Base-by-base conservation (phyloP, 192 early-diverging fungal species). In the Gamsiella multidivaricata region DNA sequence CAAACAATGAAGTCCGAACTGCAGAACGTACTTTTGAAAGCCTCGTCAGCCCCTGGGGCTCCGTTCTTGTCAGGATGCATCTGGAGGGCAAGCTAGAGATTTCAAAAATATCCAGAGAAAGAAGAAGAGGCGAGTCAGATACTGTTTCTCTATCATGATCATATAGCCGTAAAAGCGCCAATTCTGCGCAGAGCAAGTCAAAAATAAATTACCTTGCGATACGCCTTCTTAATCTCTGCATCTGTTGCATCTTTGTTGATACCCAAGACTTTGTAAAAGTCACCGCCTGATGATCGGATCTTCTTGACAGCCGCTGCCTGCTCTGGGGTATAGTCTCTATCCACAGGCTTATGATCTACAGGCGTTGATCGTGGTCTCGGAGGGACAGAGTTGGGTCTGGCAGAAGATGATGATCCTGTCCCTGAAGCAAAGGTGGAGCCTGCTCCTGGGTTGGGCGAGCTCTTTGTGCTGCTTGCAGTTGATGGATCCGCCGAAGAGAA, bases 11-110 rank as follows among this genome's bases (percentile, higher is more conserved):
- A 65, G 31, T n/a, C 39, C 45, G n/a, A 46, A 18, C 32, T 18
- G 26, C 18, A 11, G 46, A 20, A 71, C 82, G 39, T 81, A 93
- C 92, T 86, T 83, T 98, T 97, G 68, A 98, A 98, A 0, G 97
- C 95, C 79, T 97, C 95, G 43, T 97, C 96, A 7, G 96, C 95
- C 17, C 97, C 95, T 3, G 96, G 95, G 7, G 97, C 96, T 3
- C 85, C 88, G 61, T 97, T 97, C 78, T 98, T 98, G 66, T 98
- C 97, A 3, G 97, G 97, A 73, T 98, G 97, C 76, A 94, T 96
- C 65, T 93, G 88, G 43, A 98, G 87, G 11, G 97, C 97, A 49
- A 96, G 87, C 89, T 94, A 70, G 42, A 31, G 25, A 18, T 15
- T 11, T n/a, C 53, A 12, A 56, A 10, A 55, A 85, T 36, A 32